Percentiles rank a stretch among this genome's conserved stretches.
Evolutionary conservation across 306 rosid genomes (phyloP).

Genomic region (Trifolium dubium): DNA sequence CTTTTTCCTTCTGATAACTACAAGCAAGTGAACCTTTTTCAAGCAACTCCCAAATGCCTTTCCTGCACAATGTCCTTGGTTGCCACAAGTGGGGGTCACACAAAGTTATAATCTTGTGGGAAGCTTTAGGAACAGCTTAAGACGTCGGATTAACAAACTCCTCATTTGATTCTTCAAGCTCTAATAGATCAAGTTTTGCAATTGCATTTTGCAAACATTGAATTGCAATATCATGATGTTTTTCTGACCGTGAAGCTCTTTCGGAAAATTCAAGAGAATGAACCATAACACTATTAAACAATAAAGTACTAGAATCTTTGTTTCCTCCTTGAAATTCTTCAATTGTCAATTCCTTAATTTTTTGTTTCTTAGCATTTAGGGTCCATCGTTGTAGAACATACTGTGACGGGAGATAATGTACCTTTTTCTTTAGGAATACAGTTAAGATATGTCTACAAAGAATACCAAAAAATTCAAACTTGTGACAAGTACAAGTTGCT

Average conservation of each 20-base stretch:
- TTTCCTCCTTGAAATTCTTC: background rate
- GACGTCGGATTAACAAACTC: background rate
- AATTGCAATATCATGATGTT: background rate
- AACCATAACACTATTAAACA: constrained; percentile 5
- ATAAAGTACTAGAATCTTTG: background rate
- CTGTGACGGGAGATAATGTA: background rate
- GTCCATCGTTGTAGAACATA: constrained; percentile 2
- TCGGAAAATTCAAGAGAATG: background rate
- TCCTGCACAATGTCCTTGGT: background rate
- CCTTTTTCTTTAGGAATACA: background rate
- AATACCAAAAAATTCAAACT: background rate
- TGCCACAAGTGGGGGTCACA: background rate
- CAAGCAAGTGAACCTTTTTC: background rate
- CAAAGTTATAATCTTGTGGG: background rate
- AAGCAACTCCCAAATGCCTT: background rate
- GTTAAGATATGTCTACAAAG: background rate
- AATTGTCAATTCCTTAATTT: background rate
- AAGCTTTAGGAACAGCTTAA: background rate
- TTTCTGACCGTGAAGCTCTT: background rate
- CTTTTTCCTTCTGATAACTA: background rate
- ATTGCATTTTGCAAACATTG: background rate
- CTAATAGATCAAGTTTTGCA: background rate
- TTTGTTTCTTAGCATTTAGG: background rate
- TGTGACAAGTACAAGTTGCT: background rate
- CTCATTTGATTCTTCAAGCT: constrained; percentile 1